Conservation (phyloP, 2,329 filamentous ascomycete genomes). For the Colletotrichum sp. region DNA sequence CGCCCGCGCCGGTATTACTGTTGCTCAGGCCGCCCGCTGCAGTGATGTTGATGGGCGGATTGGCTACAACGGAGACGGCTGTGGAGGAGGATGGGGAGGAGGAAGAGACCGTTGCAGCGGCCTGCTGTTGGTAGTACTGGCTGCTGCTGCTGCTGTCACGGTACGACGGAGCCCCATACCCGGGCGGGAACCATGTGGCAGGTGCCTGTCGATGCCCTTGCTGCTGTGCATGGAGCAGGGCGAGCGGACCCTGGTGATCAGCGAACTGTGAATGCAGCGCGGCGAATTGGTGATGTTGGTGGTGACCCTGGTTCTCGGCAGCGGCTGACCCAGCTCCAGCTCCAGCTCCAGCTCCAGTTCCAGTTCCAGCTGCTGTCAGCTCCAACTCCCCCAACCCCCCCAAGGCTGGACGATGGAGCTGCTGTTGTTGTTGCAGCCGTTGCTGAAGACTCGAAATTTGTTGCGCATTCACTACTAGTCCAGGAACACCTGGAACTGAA, state of each 20-base stretch:
- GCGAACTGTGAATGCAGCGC: background rate
- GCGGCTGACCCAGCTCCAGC: background rate
- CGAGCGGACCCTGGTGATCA: background rate
- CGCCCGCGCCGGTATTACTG: background rate
- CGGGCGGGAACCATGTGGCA: slow-evolving; percentile 10
- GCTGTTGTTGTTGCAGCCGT: background rate
- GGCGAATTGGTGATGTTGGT: background rate
- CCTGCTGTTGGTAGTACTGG: background rate
- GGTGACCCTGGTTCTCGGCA: slow-evolving; percentile 3
- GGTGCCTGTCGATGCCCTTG: background rate
- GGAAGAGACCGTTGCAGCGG: background rate
- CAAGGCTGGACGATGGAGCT: slow-evolving; percentile 7
- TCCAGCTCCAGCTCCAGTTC: background rate
- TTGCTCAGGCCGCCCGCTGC: background rate
- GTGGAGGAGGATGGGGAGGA: background rate
- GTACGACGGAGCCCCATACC: slow-evolving; percentile 4
- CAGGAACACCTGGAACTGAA: background rate
- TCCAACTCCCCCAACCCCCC: background rate
- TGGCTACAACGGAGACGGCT: background rate
- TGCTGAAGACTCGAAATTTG: background rate
- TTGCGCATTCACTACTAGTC: background rate
- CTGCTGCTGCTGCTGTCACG: background rate
- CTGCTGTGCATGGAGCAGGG: slow-evolving; percentile 8
- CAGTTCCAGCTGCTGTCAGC: background rate
- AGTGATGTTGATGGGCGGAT: background rate